A percentile compares a stretch with the other conserved stretches of the same genome.
phyloP scores from a whole-genome alignment of 1,139 yeast genomes.

The Suhomyces yuchorum region DNA sequence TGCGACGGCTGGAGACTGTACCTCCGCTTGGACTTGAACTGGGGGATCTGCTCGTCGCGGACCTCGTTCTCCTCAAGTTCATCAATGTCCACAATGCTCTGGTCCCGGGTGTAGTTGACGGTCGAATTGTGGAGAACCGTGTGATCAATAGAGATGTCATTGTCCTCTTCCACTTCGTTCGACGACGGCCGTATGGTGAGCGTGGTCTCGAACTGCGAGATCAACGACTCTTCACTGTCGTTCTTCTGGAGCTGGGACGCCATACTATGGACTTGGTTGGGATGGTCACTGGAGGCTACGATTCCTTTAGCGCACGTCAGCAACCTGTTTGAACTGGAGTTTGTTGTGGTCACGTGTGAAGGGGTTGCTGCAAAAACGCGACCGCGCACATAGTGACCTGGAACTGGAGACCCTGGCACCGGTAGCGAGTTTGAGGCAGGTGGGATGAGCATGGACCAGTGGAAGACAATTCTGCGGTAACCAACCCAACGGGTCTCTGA shows the following conservation, averaged over 20 bases:
- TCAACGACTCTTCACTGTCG: slow-evolving; percentile 49
- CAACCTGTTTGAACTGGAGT: neutral
- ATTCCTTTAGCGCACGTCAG: neutral
- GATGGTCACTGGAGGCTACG: neutral
- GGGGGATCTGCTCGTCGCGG: slow-evolving; percentile 40
- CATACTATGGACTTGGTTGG: slow-evolving; percentile 2
- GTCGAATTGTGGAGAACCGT: slow-evolving; percentile 37
- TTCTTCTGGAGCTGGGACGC: slow-evolving; percentile 18
- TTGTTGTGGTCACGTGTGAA: slow-evolving; percentile 12
- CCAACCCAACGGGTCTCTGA: no score
- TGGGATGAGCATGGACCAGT: no score
- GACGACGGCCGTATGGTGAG: slow-evolving; percentile 46
- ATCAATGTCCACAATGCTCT: slow-evolving; percentile 36
- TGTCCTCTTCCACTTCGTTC: slow-evolving; percentile 37
- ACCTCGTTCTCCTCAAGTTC: slow-evolving; percentile 38
- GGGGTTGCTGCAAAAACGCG: slow-evolving; percentile 14
- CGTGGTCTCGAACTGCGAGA: slow-evolving; percentile 52
- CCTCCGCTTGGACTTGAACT: slow-evolving; percentile 36
- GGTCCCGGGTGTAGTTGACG: slow-evolving; percentile 32
- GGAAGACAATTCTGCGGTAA: no score
- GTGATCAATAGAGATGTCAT: slow-evolving; percentile 48
- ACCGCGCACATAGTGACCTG: neutral
- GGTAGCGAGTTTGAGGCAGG: no score
- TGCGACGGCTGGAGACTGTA: slow-evolving; percentile 32
- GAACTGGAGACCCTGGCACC: no score